Base-by-base conservation (phyloP, 2,329 filamentous ascomycete genomes). In the Curvularia sp. region DNA sequence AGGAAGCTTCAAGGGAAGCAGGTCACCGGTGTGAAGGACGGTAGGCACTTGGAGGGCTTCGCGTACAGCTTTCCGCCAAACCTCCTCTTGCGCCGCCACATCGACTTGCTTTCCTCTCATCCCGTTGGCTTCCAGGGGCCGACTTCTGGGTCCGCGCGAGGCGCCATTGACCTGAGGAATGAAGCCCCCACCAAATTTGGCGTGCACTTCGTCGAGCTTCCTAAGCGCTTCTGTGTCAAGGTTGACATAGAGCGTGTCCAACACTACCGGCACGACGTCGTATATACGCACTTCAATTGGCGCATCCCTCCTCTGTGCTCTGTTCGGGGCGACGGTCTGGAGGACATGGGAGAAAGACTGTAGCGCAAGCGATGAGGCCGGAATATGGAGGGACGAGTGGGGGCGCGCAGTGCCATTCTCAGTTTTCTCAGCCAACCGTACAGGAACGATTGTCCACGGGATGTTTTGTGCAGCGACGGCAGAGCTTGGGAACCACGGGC, bases 211-310 rank as follows among this genome's bases (percentile, higher is more conserved):
- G 71, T 97, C 91, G 44, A 96, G 81, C 69, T 91, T 88, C 64
- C 88, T 88, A 41, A 95, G 85, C 6, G 94, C 84, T 56, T 95
- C 89, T 49, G 88, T 89, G 72, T 97, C 93, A 6, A 97, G 83
- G 49, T 86, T 92, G 57, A 98, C 91, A 73, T 92, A 97, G 15
- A 98, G 85, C 0, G 91, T 92, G 60, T 97, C 92, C 26, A 98
- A 81, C 1, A 88, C 85, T 26, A 98, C 78, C 1, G 94, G 91
- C 8, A 89, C 84, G 7, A 95, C 91, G 73, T 96, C 90, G 57
- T 96, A 82, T 26, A 96, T 85, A 57, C 92, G 83, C 62, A 98
- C 89, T 76, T 97, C 93, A 64, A 97, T 90, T 8, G 90, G 88
- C 63, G 88, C 86, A 67, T 92, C 88, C 66, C 88, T 87, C 68